Evolutionary conservation across 164 flowering plant species (phyloP), one percentile per base, ranked within the genome.

Genomic region (Magnolia changhungtana): DNA sequence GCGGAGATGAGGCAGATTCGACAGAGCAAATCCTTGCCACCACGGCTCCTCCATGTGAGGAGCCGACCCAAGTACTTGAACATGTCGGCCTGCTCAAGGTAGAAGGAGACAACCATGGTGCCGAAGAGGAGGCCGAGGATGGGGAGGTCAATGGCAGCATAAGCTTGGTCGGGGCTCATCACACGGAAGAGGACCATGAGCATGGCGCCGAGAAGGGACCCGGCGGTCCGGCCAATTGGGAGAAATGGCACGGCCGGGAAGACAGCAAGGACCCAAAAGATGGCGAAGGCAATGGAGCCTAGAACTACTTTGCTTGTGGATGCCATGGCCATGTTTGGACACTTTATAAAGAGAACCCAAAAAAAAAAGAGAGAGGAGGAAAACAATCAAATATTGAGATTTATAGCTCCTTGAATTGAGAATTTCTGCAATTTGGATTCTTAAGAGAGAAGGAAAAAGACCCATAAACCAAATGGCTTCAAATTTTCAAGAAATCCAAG

Each of bases 41-140:
- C 98, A 37, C 18, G 71, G 80, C 93, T 91, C 67, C 87, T 91
- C 92, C 92, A 95, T 0, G 93, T 83, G 16, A 93, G 89, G 74
- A 93, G 51, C 31, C 84, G 86, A 1, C 97, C 97, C 68, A 95
- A 80, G 82, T 93, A 88, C 71, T 85, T 87, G 85, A 95, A 95
- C 94, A 93, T 87, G 78, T 93, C 95, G 0, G 97, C 98, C 72
- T 85, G 77, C 81, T 95, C 98, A 16, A 95, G 94, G 74, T 90
- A 95, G n/a, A 85, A 80, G 75, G 90, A 87, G n/a, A 95, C 94
- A 11, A 93, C 93, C 98, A 95, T 95, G 18, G 97, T 95, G 2
- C 97, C 98, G 67, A 95, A 95, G 45, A 95, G 91, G n/a, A 95
- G 91, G 2, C 97, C 97, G 27, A 95, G 91, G 61, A 95, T 95